Conservation (phyloP, 78 protist genomes). For the Isochrysis galbana region DNA sequence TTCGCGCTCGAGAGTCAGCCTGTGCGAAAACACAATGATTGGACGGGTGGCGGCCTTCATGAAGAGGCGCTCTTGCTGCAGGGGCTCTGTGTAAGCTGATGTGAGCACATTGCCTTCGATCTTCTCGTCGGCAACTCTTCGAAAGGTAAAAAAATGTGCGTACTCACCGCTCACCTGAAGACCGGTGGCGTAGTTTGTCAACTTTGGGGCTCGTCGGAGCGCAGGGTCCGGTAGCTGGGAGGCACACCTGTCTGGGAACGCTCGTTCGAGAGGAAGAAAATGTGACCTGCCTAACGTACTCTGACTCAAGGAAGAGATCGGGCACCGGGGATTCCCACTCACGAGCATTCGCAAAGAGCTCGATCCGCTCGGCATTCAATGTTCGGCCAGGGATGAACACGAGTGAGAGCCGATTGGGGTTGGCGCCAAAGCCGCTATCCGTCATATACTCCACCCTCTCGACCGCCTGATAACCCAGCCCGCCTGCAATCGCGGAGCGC, state of each 20-base stretch:
- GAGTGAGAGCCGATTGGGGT: not conserved
- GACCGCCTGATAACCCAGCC: not conserved
- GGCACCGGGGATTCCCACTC: not conserved
- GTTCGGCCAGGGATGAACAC: not conserved
- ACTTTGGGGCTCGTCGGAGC: too few relatives aligned
- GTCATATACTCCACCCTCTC: not conserved
- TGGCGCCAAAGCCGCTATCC: not conserved
- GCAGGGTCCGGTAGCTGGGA: too few relatives aligned
- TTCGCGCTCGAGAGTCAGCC: not conserved
- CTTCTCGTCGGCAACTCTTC: not conserved
- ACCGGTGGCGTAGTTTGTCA: too few relatives aligned
- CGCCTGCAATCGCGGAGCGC: not conserved
- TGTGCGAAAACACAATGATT: not conserved
- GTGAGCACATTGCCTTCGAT: not conserved
- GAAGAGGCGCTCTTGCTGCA: not conserved
- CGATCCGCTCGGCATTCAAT: not conserved
- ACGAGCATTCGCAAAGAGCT: not conserved
- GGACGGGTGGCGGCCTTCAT: not conserved
- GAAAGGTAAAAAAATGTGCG: not conserved
- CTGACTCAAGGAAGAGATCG: not conserved
- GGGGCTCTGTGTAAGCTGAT: not conserved
- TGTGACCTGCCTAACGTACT: not conserved
- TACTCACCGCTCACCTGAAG: not conserved
- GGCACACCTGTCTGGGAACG: too few relatives aligned
- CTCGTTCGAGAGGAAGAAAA: not conserved